Evolutionary conservation across 2,329 filamentous ascomycete genomes (phyloP).

Genomic region (Colletotrichum filicis): DNA sequence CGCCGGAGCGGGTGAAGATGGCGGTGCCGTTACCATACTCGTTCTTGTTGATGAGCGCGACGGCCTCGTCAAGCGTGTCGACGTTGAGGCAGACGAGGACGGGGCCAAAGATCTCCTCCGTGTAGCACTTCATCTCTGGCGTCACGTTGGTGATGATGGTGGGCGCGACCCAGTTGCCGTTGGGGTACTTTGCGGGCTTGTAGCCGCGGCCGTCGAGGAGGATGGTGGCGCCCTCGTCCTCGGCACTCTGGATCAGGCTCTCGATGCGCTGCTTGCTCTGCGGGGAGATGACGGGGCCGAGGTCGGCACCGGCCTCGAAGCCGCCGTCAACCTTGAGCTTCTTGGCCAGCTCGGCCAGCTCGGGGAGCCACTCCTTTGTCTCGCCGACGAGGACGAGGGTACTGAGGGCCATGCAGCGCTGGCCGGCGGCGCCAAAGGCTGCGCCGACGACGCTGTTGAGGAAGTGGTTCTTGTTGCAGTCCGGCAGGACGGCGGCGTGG

Average conservation of each 20-base stretch:
- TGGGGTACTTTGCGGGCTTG: conserved; percentile 81
- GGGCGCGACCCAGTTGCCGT: conserved; percentile 87
- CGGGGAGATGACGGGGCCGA: conserved; percentile 84
- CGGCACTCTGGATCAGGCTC: conserved; percentile 77
- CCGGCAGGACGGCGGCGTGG: conserved; percentile 84
- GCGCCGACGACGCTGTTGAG: conserved; percentile 86
- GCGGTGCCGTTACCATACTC: conserved; percentile 89
- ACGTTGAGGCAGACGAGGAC: conserved; percentile 86
- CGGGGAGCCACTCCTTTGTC: conserved; percentile 84
- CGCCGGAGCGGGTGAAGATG: conserved; percentile 83
- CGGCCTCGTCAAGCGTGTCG: conserved; percentile 81
- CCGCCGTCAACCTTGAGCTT: conserved; percentile 80
- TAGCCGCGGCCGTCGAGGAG: conserved; percentile 83
- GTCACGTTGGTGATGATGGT: conserved; percentile 87
- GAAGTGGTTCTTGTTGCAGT: conserved; percentile 92
- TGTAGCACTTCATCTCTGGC: conserved; percentile 85
- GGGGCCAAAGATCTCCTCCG: conserved; percentile 86
- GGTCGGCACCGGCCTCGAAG: conserved; percentile 82
- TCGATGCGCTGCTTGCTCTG: conserved; percentile 85
- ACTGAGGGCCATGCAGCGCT: conserved; percentile 88
- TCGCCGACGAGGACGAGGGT: conserved; percentile 87
- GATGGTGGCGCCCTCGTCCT: conserved; percentile 84
- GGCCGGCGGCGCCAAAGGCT: conserved; percentile 85
- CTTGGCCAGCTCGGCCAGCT: conserved; percentile 82
- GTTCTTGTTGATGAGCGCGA: conserved; percentile 85